Evolutionary conservation across 2,329 filamentous ascomycete species (phyloP).

Genomic region (Aspergillus fumigatiaffinis): DNA sequence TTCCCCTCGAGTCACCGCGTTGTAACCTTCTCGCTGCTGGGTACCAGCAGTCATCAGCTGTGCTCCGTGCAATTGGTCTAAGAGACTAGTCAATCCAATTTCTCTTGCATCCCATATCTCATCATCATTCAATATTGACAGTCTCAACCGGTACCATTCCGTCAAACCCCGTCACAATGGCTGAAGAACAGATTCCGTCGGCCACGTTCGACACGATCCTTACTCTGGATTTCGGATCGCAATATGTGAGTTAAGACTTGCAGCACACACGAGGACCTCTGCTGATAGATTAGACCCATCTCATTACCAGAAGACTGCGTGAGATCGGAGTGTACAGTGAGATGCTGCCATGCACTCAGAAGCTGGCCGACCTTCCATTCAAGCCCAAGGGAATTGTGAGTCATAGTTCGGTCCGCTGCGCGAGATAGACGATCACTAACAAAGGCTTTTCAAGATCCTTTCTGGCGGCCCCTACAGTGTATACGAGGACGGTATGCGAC

Average conservation of each 20-base stretch:
- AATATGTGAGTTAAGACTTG: conserved; percentile 10
- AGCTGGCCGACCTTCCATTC: conserved; percentile 70
- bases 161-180: conserved; percentile 10
- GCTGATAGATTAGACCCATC: conserved; percentile 9
- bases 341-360: conserved; percentile 82
- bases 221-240: conserved; percentile 63
- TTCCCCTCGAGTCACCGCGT: background rate
- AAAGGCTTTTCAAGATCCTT: conserved; percentile 7
- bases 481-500: conserved; percentile 56
- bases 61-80: background rate
- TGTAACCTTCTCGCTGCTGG: background rate
- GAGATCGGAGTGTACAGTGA: conserved; percentile 80
- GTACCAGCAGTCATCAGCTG: background rate
- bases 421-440: background rate
- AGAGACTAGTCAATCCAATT: background rate
- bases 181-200: conserved; percentile 18
- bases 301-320: conserved; percentile 52
- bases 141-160: background rate
- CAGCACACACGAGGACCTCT: background rate
- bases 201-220: conserved; percentile 61
- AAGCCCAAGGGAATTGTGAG: conserved; percentile 70
- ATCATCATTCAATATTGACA: background rate
- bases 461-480: conserved; percentile 65
- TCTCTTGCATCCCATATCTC: too few relatives aligned
- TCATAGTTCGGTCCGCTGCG: conserved; percentile 40